These are phyloP conservation scores for Bryum argenteum DNA, from an alignment of 225 moss, liverwort and hornwort genomes.

Conservation along the genomic window DNA sequence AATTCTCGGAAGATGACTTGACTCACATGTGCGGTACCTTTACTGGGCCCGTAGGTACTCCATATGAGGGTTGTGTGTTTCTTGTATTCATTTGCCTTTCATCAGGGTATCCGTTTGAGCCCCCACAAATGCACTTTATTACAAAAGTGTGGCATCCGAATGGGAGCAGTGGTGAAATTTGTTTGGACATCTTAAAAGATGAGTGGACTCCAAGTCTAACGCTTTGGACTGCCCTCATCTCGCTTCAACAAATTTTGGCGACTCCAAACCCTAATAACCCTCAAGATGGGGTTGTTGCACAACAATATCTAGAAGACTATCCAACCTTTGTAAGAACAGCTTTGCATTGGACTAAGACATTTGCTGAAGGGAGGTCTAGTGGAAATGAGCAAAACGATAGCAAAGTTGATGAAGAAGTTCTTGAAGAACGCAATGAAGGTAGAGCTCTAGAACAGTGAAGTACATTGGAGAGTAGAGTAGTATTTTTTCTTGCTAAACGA, in stretches of 20 bases:
- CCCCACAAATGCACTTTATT: constrained; percentile 98
- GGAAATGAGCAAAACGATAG: constrained; percentile 94
- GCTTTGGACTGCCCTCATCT: constrained; percentile 88
- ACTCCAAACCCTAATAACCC: constrained; percentile 96
- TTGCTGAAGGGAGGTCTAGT: constrained; percentile 85
- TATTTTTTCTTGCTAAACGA: constrained; percentile 38
- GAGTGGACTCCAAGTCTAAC: constrained; percentile 99
- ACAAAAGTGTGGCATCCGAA: constrained; percentile 99
- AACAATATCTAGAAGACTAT: constrained; percentile 86
- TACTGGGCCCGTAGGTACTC: constrained; percentile 75
- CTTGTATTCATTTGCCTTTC: constrained; percentile 85
- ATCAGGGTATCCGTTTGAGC: constrained; percentile 93
- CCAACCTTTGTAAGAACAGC: constrained; percentile 85
- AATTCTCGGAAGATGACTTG: constrained; percentile 76
- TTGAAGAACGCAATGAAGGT: too few species aligned
- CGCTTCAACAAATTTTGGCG: constrained; percentile 89
- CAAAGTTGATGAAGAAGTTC: constrained; percentile 93
- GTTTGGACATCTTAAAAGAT: constrained; percentile 96
- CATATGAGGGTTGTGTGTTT: constrained; percentile 77
- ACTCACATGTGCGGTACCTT: constrained; percentile 94
- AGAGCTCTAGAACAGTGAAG: constrained; percentile 84
- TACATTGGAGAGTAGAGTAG: constrained; percentile 85
- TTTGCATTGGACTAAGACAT: constrained; percentile 96
- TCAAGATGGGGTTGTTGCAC: too few species aligned
- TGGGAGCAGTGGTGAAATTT: constrained; percentile 95